phyloP scores from a whole-genome alignment of 179 eudicot species.

The Spinacia oleracea region DNA sequence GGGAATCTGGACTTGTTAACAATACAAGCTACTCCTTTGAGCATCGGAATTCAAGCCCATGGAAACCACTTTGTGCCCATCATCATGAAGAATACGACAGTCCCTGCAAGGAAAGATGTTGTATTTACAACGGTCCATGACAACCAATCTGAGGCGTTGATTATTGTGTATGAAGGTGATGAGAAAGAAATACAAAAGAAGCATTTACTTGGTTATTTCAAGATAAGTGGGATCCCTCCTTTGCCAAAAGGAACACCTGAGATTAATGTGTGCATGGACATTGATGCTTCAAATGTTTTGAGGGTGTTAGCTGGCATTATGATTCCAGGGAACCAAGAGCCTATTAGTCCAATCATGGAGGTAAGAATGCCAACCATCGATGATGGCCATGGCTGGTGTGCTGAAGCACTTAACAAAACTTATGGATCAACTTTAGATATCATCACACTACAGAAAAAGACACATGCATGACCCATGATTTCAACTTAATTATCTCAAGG shows the following conservation, averaged over 20 bases:
- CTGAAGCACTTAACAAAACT: constrained; percentile 57
- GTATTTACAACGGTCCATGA: constrained; percentile 74
- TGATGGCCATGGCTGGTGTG: constrained; percentile 90
- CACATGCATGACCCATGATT: constrained; percentile 35
- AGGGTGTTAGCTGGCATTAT: constrained; percentile 65
- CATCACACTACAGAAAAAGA: constrained; percentile 47
- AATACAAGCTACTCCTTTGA: constrained; percentile 76
- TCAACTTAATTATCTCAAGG: too few relatives aligned
- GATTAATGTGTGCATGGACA: constrained; percentile 76
- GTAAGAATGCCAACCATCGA: constrained; percentile 92
- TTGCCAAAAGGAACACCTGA: constrained; percentile 78
- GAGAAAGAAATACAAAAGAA: constrained; percentile 52
- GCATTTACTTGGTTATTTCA: constrained; percentile 77
- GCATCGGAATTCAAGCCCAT: constrained; percentile 67
- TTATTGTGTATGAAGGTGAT: constrained; percentile 79
- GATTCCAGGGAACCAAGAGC: constrained; percentile 53
- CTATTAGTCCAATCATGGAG: constrained; percentile 67
- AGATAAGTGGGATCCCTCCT: constrained; percentile 68
- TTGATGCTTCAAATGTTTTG: constrained; percentile 69
- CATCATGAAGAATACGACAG: constrained; percentile 58
- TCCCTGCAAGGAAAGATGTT: constrained; percentile 67
- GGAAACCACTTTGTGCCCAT: constrained; percentile 65
- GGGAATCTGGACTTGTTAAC: constrained; percentile 79
- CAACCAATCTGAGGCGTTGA: constrained; percentile 69
- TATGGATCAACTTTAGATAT: constrained; percentile 65